Evolutionary conservation across 257 asterid species (phyloP), one percentile per base, ranked within the genome.

Genomic region (Vinca minor): DNA sequence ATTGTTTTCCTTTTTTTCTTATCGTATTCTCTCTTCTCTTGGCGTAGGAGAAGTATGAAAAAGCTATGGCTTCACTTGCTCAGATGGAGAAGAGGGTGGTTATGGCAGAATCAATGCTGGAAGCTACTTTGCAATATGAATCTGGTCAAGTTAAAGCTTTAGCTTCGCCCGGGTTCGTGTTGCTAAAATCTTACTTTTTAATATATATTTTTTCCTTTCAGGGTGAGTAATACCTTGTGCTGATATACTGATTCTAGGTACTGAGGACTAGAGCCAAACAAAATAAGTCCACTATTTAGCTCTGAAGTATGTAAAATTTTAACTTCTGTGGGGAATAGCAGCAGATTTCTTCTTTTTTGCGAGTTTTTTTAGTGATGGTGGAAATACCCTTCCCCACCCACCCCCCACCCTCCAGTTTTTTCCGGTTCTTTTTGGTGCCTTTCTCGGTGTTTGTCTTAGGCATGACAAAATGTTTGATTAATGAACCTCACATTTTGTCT

Each of bases 91-190:
- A 82, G 73, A 85, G 92, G 74, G 95, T 79, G 69, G 87, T 90
- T 69, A 84, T 87, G 93, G 95, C 97, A 18, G 97, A 90, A 73
- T 79, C 97, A 1, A 81, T 78, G 94, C 81, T 90, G 71, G 92
- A 90, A 81, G 97, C 97, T 15, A 87, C 95, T 21, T 41, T 87
- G 79, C 88, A 87, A 49, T 87, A 87, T 34, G 87, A 90, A 90
- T 76, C 90, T 53, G 95, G 95, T 69, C 95, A 85, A 84, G 82
- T 60, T 53, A 90, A 90, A 81, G 88, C 94, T 64, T 25, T 68
- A 53, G 71, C 94, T 66, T 85, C 95, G 60, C 96, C 96, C 58
- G 66, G 78, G 96, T 86, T 71, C 42, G 72, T 59, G 62, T 42
- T 31, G n/a, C 59, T 28, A 4, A 12, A 1, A 5, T 13, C n/a